A percentile compares a stretch with the other conserved stretches of the same genome.
phyloP scores from a whole-genome alignment of 192 early-diverging fungal genomes.

The Coemansia sp. region DNA sequence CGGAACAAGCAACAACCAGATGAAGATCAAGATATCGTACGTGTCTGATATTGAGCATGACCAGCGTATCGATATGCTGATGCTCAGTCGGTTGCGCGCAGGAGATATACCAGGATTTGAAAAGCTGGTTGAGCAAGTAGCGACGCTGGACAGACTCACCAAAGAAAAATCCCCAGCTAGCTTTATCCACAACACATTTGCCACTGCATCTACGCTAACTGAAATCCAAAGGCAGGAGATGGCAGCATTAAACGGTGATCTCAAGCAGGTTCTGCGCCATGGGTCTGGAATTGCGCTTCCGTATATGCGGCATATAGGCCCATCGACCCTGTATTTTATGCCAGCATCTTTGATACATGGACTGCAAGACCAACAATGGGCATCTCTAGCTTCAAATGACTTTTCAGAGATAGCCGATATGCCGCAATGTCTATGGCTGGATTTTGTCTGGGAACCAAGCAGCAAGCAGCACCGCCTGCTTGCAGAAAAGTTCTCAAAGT shows the following conservation, averaged over 20 bases:
- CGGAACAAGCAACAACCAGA: slow-evolving; percentile 6
- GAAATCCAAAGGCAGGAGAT: slow-evolving; percentile 46
- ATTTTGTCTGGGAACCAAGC: slow-evolving; percentile 41
- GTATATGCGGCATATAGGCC: slow-evolving; percentile 35
- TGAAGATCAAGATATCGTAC: slow-evolving; percentile 48
- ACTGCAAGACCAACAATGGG: slow-evolving; percentile 14
- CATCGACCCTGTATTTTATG: slow-evolving; percentile 36
- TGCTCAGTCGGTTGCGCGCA: slow-evolving; percentile 15
- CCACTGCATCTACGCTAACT: slow-evolving; percentile 25
- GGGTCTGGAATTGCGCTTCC: slow-evolving; percentile 46
- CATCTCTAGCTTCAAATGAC: slow-evolving; percentile 6
- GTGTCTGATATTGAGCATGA: slow-evolving; percentile 46
- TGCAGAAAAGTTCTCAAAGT: slow-evolving; percentile 15
- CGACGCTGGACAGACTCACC: slow-evolving; percentile 31
- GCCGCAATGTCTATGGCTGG: slow-evolving; percentile 29
- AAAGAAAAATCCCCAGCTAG: slow-evolving; percentile 26
- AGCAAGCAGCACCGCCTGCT: slow-evolving; percentile 29
- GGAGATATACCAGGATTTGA: slow-evolving; percentile 46
- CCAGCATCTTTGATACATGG: slow-evolving; percentile 22
- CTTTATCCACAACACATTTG: slow-evolving; percentile 50
- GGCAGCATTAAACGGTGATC: slow-evolving; percentile 21
- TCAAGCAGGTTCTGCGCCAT: slow-evolving; percentile 14
- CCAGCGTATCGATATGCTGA: slow-evolving; percentile 37
- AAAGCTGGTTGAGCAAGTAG: slow-evolving; percentile 34
- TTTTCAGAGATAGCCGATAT: slow-evolving; percentile 14